Percentiles rank a stretch among this genome's conserved stretches.
Conservation (phyloP, 2,329 filamentous ascomycete genomes). For the Fusarium napiforme region DNA sequence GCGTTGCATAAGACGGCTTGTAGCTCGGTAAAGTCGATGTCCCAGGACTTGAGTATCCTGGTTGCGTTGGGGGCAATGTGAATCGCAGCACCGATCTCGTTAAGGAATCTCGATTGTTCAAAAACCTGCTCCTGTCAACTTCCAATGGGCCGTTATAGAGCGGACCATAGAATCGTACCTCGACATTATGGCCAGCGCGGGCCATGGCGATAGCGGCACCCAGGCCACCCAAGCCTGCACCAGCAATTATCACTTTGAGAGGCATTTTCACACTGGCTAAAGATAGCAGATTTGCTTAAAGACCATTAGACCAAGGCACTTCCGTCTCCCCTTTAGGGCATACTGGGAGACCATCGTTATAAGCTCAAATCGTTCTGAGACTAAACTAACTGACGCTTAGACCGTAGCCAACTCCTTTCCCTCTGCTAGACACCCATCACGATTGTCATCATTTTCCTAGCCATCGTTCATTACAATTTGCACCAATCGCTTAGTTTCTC, state of each 20-base stretch:
- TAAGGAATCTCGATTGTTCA: constrained; percentile 10
- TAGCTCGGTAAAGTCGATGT: background rate
- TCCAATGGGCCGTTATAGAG: fast-evolving
- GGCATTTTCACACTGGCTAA: background rate
- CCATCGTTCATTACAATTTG: too few relatives aligned
- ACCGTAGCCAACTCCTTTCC: background rate
- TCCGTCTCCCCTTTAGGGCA: background rate
- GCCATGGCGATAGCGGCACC: constrained; percentile 13
- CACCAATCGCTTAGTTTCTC: background rate
- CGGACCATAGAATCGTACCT: background rate
- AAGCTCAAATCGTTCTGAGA: background rate
- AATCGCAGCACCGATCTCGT: constrained; percentile 12
- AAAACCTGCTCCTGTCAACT: background rate
- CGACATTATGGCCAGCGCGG: constrained; percentile 3
- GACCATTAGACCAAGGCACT: background rate
- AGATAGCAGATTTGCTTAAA: background rate
- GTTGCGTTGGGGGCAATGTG: constrained; percentile 14
- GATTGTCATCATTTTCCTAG: background rate
- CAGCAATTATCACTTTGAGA: constrained; percentile 7
- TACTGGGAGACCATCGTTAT: background rate
- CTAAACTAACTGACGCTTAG: background rate
- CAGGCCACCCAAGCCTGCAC: constrained; percentile 3
- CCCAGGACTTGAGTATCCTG: constrained; percentile 3
- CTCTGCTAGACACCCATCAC: background rate
- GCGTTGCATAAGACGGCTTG: constrained; percentile 10